These are phyloP conservation scores for Cercophora samala DNA, from an alignment of 495 filamentous ascomycete genomes.

Conservation along the genomic window DNA sequence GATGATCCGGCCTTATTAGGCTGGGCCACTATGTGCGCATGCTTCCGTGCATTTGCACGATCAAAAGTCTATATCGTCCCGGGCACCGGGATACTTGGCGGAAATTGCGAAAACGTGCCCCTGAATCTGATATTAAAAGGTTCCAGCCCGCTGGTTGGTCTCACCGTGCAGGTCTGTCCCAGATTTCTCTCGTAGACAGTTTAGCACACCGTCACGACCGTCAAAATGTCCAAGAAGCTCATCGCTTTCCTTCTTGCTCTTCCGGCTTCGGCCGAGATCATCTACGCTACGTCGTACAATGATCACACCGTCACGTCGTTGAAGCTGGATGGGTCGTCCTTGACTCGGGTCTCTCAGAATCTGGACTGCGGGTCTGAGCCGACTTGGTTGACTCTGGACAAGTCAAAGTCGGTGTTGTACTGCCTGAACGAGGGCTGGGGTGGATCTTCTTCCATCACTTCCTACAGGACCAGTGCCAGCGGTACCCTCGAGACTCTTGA, in stretches of 20 bases:
- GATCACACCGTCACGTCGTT: conserved; percentile 54
- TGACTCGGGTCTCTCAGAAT: conserved; percentile 39
- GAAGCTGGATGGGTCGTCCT: conserved; percentile 36
- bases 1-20: background rate
- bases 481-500: conserved; percentile 43
- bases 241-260: conserved; percentile 33
- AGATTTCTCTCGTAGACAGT: background rate
- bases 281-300: conserved; percentile 61
- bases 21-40: background rate
- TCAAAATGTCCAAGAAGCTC: background rate
- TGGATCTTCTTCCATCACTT: conserved; percentile 39
- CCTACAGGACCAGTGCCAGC: conserved; percentile 36
- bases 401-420: conserved; percentile 50
- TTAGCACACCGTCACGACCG: background rate
- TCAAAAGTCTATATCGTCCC: background rate
- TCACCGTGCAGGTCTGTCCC: background rate
- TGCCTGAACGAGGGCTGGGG: conserved; percentile 55
- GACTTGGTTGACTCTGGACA: conserved; percentile 55
- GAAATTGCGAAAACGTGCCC: background rate
- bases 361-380: conserved; percentile 54
- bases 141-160: background rate
- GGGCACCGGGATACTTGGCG: background rate
- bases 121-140: background rate
- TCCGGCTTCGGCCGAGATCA: conserved; percentile 39
- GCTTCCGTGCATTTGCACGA: background rate